A percentile compares a stretch with the other conserved stretches of the same genome.
Conservation (phyloP, 257 asterid genomes). For the Jaltomata sinuosa region DNA sequence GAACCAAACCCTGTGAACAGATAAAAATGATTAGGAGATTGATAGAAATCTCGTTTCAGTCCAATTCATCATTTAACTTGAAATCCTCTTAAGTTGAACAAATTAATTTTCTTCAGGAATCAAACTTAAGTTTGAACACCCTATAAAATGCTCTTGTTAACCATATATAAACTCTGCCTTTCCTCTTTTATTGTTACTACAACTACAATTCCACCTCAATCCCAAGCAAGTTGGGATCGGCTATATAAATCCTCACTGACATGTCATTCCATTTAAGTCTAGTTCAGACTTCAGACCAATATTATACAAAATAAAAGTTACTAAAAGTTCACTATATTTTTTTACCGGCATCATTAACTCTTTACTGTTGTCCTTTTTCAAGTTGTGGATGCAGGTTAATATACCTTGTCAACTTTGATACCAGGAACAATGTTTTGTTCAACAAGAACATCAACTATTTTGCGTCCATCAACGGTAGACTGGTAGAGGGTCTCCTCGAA, state of each 20-base stretch:
- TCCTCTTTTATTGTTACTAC: neutral
- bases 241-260: neutral
- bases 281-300: neutral
- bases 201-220: neutral
- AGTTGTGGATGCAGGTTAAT: neutral
- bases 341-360: neutral
- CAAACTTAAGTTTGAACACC: neutral
- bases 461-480: conserved; percentile 68
- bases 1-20: conserved; percentile 71
- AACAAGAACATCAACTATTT: conserved; percentile 71
- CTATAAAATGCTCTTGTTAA: neutral
- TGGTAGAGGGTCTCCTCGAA: conserved; percentile 93
- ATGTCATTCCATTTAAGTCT: neutral
- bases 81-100: neutral
- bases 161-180: neutral
- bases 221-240: neutral
- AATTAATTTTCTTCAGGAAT: neutral
- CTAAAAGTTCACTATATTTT: neutral
- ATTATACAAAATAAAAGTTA: neutral
- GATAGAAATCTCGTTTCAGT: neutral
- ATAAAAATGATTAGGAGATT: neutral
- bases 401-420: conserved; percentile 87
- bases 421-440: conserved; percentile 87
- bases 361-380: neutral
- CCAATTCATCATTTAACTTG: too few relatives aligned